phyloP scores from a whole-genome alignment of 2,329 filamentous ascomycete genomes.

The Alternaria novae-zelandiae region DNA sequence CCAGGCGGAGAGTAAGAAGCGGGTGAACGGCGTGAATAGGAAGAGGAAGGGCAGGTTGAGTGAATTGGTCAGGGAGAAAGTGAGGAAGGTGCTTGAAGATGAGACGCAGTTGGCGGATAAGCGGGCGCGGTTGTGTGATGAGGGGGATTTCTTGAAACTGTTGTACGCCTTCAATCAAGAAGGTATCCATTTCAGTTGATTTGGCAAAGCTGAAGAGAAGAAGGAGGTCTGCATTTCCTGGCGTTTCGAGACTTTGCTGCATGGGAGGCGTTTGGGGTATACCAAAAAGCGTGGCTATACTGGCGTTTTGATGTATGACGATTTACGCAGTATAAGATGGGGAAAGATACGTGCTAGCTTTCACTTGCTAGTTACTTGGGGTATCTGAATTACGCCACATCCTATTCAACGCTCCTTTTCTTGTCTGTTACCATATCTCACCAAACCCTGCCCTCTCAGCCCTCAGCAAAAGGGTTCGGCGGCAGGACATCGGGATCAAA shows the following conservation, averaged over 20 bases:
- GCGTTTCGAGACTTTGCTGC: constrained; percentile 1
- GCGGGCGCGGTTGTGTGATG: constrained; percentile 84
- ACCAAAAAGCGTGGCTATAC: constrained; percentile 27
- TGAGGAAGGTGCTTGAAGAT: constrained; percentile 81
- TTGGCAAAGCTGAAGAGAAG: too few relatives aligned
- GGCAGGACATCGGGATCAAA: constrained; percentile 29
- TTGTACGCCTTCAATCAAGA: constrained; percentile 87
- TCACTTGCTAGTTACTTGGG: background rate
- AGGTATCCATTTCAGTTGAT: constrained; percentile 81
- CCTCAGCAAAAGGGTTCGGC: constrained; percentile 26
- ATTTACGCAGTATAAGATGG: background rate
- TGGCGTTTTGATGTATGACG: background rate
- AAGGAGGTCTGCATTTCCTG: constrained; percentile 1
- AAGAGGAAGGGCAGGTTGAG: constrained; percentile 81
- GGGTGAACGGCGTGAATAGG: constrained; percentile 58
- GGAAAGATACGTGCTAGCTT: background rate
- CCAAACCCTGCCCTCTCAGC: background rate
- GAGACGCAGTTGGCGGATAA: constrained; percentile 82
- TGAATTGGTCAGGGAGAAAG: constrained; percentile 84
- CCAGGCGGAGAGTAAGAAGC: constrained; percentile 49
- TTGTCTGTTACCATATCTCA: background rate
- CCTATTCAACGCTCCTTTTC: background rate
- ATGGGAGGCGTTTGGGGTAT: constrained; percentile 19
- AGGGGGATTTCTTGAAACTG: constrained; percentile 87
- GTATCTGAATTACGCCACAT: constrained; percentile 3